Conservation (phyloP, 2,329 filamentous ascomycete genomes). For the Alternaria solani region DNA sequence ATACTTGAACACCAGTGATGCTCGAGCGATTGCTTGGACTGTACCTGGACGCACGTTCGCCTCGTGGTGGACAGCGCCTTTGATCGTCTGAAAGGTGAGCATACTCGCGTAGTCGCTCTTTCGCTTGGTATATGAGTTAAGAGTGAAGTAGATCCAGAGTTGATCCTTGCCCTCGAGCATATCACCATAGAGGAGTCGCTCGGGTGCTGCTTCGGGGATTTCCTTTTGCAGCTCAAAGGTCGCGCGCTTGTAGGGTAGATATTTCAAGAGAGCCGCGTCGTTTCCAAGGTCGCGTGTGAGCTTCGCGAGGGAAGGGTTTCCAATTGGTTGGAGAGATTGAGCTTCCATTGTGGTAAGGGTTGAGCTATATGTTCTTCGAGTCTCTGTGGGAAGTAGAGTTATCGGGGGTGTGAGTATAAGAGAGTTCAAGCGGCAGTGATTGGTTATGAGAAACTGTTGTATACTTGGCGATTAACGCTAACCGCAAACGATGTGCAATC, state of each 20-base stretch:
- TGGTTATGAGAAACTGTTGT: not conserved
- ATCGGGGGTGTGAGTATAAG: not conserved
- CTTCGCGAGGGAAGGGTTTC: not conserved
- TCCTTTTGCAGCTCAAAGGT: not conserved
- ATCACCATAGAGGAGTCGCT: not conserved
- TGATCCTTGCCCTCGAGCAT: not conserved
- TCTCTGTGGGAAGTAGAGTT: not conserved
- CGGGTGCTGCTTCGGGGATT: not conserved
- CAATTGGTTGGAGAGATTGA: not conserved
- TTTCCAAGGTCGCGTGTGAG: not conserved
- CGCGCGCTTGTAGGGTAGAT: not conserved
- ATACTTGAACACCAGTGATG: constrained; percentile 1
- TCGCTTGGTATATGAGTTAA: not conserved
- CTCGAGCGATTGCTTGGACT: not conserved
- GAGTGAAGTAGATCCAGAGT: not conserved
- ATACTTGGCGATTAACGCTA: not conserved
- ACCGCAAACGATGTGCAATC: not conserved
- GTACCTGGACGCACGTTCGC: not conserved
- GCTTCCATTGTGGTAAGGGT: not conserved
- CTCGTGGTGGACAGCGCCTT: not conserved
- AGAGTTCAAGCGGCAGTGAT: not conserved
- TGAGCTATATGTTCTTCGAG: not conserved
- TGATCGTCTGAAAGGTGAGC: not conserved
- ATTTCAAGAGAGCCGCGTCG: not conserved
- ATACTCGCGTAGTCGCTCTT: not conserved